Evolutionary conservation across 2,329 filamentous ascomycete species (phyloP).

Genomic region (Davidsoniella australis): DNA sequence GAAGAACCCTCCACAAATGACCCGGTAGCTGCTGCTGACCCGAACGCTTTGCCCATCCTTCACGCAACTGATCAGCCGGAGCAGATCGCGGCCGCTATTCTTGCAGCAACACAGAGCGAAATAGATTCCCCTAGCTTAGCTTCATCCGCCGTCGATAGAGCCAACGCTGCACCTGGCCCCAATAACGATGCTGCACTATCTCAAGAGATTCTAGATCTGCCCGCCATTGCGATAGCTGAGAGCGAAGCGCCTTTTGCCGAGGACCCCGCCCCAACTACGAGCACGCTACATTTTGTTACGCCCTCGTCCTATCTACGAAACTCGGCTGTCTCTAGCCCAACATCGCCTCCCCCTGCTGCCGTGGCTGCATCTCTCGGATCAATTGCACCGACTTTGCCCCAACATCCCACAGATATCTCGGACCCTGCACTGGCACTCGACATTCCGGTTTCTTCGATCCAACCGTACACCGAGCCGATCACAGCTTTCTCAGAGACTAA

Average conservation of each 20-base stretch:
- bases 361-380: constrained; percentile 13
- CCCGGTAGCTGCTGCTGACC: neutral
- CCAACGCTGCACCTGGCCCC: neutral
- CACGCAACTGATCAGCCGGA: constrained; percentile 2
- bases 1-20: neutral
- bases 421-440: constrained; percentile 1
- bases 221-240: neutral
- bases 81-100: constrained; percentile 8
- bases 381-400: constrained; percentile 4
- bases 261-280: constrained; percentile 13
- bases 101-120: constrained; percentile 10
- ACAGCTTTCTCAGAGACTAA: constrained; percentile 22
- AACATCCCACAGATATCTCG: neutral
- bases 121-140: constrained; percentile 5
- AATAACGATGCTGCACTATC: neutral
- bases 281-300: constrained; percentile 38
- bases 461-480: constrained; percentile 21
- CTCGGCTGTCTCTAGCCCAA: constrained; percentile 14
- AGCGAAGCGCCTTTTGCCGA: neutral
- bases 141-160: neutral
- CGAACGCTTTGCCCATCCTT: constrained; percentile 3
- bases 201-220: neutral
- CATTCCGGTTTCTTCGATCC: constrained; percentile 15
- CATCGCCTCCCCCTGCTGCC: constrained; percentile 10
- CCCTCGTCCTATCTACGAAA: constrained; percentile 40